Conservation (phyloP, 2,329 filamentous ascomycete genomes). For the Cercospora nicotianae region DNA sequence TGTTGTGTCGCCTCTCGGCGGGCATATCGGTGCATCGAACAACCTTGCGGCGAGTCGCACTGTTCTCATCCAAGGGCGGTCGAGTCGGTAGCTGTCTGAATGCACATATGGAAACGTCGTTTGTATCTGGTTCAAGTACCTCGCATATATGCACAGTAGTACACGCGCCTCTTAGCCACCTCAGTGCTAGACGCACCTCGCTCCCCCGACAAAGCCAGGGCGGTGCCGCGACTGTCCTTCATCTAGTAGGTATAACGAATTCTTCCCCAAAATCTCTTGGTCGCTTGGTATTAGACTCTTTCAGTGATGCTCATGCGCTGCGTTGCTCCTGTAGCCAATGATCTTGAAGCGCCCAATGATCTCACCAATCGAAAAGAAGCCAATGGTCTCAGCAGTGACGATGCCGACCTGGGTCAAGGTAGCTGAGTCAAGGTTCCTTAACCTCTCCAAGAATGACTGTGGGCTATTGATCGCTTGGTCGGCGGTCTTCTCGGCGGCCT, state of each 20-base stretch:
- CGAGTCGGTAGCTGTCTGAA: neutral
- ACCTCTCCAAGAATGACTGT: constrained; percentile 53
- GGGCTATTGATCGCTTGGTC: constrained; percentile 58
- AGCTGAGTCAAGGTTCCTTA: constrained; percentile 69
- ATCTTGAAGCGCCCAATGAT: constrained; percentile 96
- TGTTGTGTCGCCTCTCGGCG: neutral
- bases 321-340: constrained; percentile 68
- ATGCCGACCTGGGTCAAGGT: constrained; percentile 75
- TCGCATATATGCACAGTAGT: constrained; percentile 32
- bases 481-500: constrained; percentile 43
- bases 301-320: constrained; percentile 29
- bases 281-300: constrained; percentile 3
- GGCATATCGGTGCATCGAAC: neutral
- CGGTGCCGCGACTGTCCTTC: constrained; percentile 8
- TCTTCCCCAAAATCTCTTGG: neutral
- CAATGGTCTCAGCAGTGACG: constrained; percentile 79
- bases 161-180: constrained; percentile 26
- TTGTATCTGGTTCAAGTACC: constrained; percentile 4
- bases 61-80: neutral
- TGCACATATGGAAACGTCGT: constrained; percentile 3
- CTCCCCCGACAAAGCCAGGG: constrained; percentile 9
- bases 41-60: neutral
- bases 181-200: constrained; percentile 12
- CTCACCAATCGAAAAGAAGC: constrained; percentile 97
- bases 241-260: constrained; percentile 19